Base-by-base conservation (phyloP, 2,329 filamentous ascomycete genomes). In the Botryotinia narcissicola region DNA sequence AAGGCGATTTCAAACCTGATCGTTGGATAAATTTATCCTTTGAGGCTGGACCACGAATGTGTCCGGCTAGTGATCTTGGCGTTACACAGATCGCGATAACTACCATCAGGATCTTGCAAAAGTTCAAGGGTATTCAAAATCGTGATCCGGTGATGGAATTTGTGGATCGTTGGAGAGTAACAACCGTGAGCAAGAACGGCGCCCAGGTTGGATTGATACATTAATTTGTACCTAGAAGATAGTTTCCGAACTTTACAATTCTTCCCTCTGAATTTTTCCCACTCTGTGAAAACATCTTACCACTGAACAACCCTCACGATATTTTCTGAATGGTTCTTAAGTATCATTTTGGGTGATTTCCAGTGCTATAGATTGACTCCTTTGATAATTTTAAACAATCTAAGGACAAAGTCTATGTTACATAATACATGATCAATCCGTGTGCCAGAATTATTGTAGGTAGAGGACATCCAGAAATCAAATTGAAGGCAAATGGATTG, bases 41-140 rank as follows among this genome's bases (percentile, higher is more conserved):
- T 29, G 60, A 9, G 37, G 60, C 46, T 8, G 44, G 70, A 7
- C 32, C 35, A 29, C 60, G 32, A 16, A 63, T 42, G 29, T 71
- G 70, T 44, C 44, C 70, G 20, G 70, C 60, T 42, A 60, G 70
- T 7, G 70, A 71, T 54, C 44, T 64, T n/a, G 59, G 70, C 29
- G 25, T 64, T 16, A 64, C 46, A 9, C 60, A 57, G 18, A 63
- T 64, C 22, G 44, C 59, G 8, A 57, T 42, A 40, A 71, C 46
- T 14, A 32, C n/a, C 16, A 37, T 63, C 29, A 44, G 35, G 12
- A 64, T 64, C 8, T 12, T 71, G 29, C 60, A 64, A 18, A 57
- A 54, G 46, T 29, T 71, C 7, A 54, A 64, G 6, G 14, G 0
- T 54, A 29, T 71, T 32, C 35, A 71, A 1, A 64, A 71, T 51